Evolutionary conservation across 495 filamentous ascomycete species (phyloP).

Genomic region (Usnea hakonensis): DNA sequence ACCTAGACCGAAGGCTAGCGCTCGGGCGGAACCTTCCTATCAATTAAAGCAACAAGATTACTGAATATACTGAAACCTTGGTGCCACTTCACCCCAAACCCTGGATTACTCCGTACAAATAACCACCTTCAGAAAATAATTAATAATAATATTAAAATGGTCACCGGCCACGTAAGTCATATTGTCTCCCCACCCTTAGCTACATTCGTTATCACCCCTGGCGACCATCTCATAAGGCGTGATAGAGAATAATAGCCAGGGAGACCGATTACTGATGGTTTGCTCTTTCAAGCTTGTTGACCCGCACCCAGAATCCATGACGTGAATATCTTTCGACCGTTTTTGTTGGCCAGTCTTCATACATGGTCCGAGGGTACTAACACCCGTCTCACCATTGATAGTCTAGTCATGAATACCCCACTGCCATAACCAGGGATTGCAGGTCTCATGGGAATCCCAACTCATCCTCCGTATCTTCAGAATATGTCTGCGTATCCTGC

Average conservation of each 20-base stretch:
- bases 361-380: background rate
- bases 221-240: background rate
- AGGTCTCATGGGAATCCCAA: constrained; percentile 8
- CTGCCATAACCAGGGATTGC: background rate
- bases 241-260: too few relatives aligned
- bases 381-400: background rate
- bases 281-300: background rate
- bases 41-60: too few relatives aligned
- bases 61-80: background rate
- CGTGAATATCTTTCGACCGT: background rate
- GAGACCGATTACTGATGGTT: too few relatives aligned
- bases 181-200: too few relatives aligned
- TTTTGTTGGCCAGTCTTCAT: background rate
- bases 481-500: background rate
- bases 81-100: background rate
- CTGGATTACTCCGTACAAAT: too few relatives aligned
- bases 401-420: background rate
- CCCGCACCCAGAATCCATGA: background rate
- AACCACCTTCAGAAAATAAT: too few relatives aligned
- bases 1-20: background rate
- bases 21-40: background rate
- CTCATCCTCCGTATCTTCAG: constrained; percentile 9
- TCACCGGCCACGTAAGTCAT: too few relatives aligned
- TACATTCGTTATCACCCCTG: too few relatives aligned
- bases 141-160: too few relatives aligned